These are phyloP conservation scores for Mytilinidion resinicola DNA, from an alignment of 495 filamentous ascomycete species.

Conservation along the genomic window DNA sequence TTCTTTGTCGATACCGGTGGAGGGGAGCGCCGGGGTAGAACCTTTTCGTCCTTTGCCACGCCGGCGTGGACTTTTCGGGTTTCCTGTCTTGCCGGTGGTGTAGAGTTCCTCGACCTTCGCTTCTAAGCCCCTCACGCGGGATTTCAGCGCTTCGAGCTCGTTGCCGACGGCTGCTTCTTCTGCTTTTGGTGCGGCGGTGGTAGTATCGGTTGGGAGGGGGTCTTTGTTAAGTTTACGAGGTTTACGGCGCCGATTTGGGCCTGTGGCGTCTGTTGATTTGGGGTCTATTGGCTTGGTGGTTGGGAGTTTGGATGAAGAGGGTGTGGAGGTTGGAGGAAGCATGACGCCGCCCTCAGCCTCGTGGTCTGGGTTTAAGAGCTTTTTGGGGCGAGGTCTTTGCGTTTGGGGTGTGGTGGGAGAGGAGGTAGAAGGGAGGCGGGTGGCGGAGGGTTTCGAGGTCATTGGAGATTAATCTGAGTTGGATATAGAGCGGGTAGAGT, in stretches of 20 bases:
- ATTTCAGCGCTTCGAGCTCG: constrained; percentile 27
- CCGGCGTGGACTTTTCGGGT: constrained; percentile 7
- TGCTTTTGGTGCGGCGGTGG: neutral
- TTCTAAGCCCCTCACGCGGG: constrained; percentile 21
- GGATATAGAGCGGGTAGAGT: too few species aligned
- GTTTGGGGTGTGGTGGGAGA: too few species aligned
- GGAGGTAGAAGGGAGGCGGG: too few species aligned
- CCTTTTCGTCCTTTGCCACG: constrained; percentile 22
- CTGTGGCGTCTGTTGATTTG: neutral
- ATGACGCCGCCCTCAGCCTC: too few species aligned
- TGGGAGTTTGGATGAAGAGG: neutral
- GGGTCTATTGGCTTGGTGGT: neutral
- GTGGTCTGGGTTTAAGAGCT: too few species aligned
- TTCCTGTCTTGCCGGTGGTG: neutral
- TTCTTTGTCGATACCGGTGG: neutral
- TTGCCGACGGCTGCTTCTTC: neutral
- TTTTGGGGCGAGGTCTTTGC: too few species aligned
- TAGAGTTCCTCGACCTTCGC: constrained; percentile 27
- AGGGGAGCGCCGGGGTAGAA: neutral
- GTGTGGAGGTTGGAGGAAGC: too few species aligned
- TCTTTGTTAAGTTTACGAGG: constrained; percentile 25
- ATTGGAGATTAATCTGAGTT: too few species aligned
- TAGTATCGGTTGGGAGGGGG: neutral
- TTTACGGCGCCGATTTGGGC: constrained; percentile 13
- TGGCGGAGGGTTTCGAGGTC: too few species aligned